These are phyloP conservation scores for Chalciporus piperatus DNA, from an alignment of 768 basidiomycete genomes.

Conservation along the genomic window DNA sequence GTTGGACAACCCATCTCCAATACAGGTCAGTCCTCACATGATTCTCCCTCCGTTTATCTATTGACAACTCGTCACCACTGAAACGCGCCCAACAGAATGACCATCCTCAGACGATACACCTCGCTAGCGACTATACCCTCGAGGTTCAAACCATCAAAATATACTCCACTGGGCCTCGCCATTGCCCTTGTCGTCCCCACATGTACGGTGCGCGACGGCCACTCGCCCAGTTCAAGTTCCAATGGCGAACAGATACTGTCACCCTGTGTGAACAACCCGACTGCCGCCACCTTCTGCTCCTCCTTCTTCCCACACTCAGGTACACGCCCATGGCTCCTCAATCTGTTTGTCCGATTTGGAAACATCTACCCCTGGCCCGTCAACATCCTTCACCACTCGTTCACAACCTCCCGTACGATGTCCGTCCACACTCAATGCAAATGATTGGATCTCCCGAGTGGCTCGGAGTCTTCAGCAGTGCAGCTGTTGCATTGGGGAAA, in stretches of 20 bases:
- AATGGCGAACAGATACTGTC: constrained; percentile 56
- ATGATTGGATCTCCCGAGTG: constrained; percentile 55
- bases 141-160: constrained; percentile 40
- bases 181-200: constrained; percentile 13
- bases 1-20: constrained; percentile 35
- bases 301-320: background rate
- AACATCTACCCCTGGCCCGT: constrained; percentile 65
- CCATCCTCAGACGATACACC: constrained; percentile 39
- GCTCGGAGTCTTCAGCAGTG: constrained; percentile 51
- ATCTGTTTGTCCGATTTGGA: constrained; percentile 57
- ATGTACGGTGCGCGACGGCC: constrained; percentile 38
- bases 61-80: background rate
- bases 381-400: constrained; percentile 62
- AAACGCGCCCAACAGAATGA: constrained; percentile 32
- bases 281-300: background rate
- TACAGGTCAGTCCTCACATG: constrained; percentile 25
- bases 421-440: constrained; percentile 33
- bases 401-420: constrained; percentile 46
- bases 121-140: constrained; percentile 44
- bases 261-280: constrained; percentile 36
- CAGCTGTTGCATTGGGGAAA: constrained; percentile 51
- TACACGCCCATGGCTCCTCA: constrained; percentile 33
- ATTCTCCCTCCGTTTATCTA: background rate
- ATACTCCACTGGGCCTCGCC: constrained; percentile 35
- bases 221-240: constrained; percentile 46